Evolutionary conservation across 192 early-diverging fungal species (phyloP), one percentile per base, ranked within the genome.

Genomic region (Coemansia sp.): DNA sequence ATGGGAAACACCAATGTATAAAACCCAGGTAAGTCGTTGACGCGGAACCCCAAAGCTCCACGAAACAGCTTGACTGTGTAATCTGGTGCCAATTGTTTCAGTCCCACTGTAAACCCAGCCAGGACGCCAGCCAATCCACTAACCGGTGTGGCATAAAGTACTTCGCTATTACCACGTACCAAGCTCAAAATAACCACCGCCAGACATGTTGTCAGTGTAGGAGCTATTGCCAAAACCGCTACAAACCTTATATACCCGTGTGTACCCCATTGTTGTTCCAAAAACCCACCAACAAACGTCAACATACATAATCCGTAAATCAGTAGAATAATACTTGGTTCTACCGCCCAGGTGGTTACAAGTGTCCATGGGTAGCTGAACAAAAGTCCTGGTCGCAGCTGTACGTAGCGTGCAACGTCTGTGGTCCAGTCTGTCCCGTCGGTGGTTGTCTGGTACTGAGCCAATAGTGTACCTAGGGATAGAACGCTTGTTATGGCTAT

Each of bases 21-120:
- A 2, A 79, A 61, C 17, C 71, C 74, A 10, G 68, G 70, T n/a
- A 79, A 58, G 33, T 71, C 73, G 60, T 70, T 75, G 56, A 72
- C 60, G 42, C 93, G 91, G 59, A 96, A 81, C 6, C 89, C 85
- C 5, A 94, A 32, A 4, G 84, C 25, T 20, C 87, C 86, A 30
- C 77, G 78, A 60, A 89, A 84, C 14, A 94, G 57, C 61, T 82
- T 87, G 45, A 96, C 64, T 22, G 77, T 64, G 72, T 98, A 92
- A 61, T 98, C 96, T 0, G 96, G 96, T 17, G 95, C 85, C 8
- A 94, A 68, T 60, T 95, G 90, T 71, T 96, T 96, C 72, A 96
- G 94, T 14, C 91, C 91, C 28, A 96, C 91, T 2, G 93, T 70
- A 49, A 94, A 92, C 48, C 85, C 92, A 34, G 85, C 80, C 14